Conservation (phyloP, 2,329 filamentous ascomycete genomes). For the Aspergillus sergii region DNA sequence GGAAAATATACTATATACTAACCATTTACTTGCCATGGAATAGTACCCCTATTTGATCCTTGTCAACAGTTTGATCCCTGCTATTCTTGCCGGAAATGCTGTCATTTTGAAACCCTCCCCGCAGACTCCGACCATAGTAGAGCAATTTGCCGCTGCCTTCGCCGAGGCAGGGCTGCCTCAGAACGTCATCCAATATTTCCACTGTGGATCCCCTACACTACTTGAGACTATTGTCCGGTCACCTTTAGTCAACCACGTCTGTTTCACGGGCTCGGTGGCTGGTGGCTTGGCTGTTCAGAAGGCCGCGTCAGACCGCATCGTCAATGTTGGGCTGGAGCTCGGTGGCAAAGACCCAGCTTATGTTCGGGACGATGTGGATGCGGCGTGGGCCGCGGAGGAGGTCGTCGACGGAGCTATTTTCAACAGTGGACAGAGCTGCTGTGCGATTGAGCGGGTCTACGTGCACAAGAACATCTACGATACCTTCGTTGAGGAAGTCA, state of each 20-base stretch:
- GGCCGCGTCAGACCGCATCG: slow-evolving; percentile 79
- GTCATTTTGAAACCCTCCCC: slow-evolving; percentile 94
- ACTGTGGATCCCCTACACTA: slow-evolving; percentile 75
- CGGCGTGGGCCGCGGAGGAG: slow-evolving; percentile 88
- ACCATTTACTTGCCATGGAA: background rate
- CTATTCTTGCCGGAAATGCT: slow-evolving; percentile 85
- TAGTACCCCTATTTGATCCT: slow-evolving; percentile 94
- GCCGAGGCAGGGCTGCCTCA: slow-evolving; percentile 76
- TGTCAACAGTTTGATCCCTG: slow-evolving; percentile 88
- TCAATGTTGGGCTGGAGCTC: slow-evolving; percentile 85
- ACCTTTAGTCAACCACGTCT: slow-evolving; percentile 76
- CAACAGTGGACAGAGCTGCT: slow-evolving; percentile 98
- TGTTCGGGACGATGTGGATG: slow-evolving; percentile 79
- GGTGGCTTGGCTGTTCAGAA: slow-evolving; percentile 84
- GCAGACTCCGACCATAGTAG: slow-evolving; percentile 88
- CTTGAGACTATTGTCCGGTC: slow-evolving; percentile 79
- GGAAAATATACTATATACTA: background rate
- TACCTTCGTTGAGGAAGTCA: slow-evolving; percentile 74
- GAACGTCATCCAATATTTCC: slow-evolving; percentile 88
- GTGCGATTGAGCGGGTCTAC: slow-evolving; percentile 88
- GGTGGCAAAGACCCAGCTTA: slow-evolving; percentile 96
- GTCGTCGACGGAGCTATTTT: slow-evolving; percentile 96
- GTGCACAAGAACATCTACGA: slow-evolving; percentile 85
- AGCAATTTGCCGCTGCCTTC: slow-evolving; percentile 79
- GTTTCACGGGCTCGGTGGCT: slow-evolving; percentile 91